These are phyloP conservation scores for Pelargonium cotyledonis DNA, from an alignment of 441 rosid species.

Conservation along the genomic window DNA sequence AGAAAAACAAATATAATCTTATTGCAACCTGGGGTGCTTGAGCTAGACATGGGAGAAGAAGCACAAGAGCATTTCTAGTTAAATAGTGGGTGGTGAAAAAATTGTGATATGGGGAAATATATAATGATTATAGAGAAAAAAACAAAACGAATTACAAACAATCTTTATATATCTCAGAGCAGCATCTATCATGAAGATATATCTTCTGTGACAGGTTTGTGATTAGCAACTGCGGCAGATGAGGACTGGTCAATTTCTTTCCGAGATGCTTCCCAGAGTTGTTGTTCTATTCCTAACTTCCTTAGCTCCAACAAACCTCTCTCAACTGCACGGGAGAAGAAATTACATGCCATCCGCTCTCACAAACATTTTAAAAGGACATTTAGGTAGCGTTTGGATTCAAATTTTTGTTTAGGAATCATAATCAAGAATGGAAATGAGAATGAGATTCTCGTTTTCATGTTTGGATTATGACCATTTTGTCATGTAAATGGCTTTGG, in stretches of 20 bases:
- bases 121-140: background rate
- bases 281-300: slow-evolving; percentile 87
- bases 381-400: background rate
- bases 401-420: background rate
- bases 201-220: slow-evolving; percentile 34
- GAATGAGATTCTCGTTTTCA: background rate
- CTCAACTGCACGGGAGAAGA: slow-evolving; percentile 48
- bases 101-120: background rate
- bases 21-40: background rate
- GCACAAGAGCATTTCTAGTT: background rate
- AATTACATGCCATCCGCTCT: slow-evolving; percentile 1
- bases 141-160: background rate
- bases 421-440: no score
- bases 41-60: background rate
- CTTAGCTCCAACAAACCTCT: slow-evolving; percentile 75
- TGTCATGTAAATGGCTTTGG: no score
- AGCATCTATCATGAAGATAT: slow-evolving; percentile 15
- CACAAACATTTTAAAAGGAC: background rate
- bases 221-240: slow-evolving; percentile 25
- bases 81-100: background rate
- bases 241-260: slow-evolving; percentile 51
- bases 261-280: slow-evolving; percentile 94
- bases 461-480: background rate
- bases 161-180: background rate
- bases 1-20: background rate